Evolutionary conservation across 208 protist genomes (phyloP).

Genomic region (Leishmania aethiopica): DNA sequence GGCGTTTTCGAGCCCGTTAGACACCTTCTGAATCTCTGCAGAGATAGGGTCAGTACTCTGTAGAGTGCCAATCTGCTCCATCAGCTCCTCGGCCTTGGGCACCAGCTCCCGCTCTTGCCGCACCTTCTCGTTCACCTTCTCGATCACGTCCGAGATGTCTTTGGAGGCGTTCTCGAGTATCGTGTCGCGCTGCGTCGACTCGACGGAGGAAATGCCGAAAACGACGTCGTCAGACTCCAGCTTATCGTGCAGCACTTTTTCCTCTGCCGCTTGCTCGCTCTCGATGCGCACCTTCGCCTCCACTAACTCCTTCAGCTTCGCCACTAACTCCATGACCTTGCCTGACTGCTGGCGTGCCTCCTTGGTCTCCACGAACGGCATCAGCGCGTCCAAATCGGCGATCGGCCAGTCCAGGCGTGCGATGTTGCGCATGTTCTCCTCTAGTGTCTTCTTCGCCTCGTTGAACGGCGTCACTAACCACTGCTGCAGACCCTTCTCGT

Average conservation of each 20-base stretch:
- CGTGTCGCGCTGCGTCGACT: conserved; percentile 48
- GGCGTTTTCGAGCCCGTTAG: conserved; percentile 74
- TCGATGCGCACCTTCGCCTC: conserved; percentile 40
- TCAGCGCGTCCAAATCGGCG: conserved; percentile 76
- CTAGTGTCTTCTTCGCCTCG: conserved; percentile 46
- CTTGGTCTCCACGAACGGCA: conserved; percentile 79
- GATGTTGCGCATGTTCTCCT: conserved; percentile 58
- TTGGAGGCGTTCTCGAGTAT: conserved; percentile 54
- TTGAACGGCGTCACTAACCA: conserved; percentile 54
- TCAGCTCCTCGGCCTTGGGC: conserved; percentile 44
- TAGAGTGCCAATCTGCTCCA: conserved; percentile 52
- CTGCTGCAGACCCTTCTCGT: conserved; percentile 53
- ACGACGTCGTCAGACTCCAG: conserved; percentile 77
- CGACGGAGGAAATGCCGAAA: conserved; percentile 68
- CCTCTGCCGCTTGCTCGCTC: conserved; percentile 35
- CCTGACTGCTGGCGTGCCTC: conserved; percentile 59
- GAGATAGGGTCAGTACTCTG: conserved; percentile 77
- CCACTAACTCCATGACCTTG: conserved; percentile 57
- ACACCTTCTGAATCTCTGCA: conserved; percentile 75
- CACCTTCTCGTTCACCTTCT: conserved; percentile 51
- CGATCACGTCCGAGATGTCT: conserved; percentile 64
- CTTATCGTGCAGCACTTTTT: conserved; percentile 56
- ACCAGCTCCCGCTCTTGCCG: conserved; percentile 48
- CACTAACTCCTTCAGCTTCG: conserved; percentile 59
- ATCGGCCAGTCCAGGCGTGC: conserved; percentile 76